Evolutionary conservation across 2,329 filamentous ascomycete species (phyloP).

Genomic region (Cercospora janseana): DNA sequence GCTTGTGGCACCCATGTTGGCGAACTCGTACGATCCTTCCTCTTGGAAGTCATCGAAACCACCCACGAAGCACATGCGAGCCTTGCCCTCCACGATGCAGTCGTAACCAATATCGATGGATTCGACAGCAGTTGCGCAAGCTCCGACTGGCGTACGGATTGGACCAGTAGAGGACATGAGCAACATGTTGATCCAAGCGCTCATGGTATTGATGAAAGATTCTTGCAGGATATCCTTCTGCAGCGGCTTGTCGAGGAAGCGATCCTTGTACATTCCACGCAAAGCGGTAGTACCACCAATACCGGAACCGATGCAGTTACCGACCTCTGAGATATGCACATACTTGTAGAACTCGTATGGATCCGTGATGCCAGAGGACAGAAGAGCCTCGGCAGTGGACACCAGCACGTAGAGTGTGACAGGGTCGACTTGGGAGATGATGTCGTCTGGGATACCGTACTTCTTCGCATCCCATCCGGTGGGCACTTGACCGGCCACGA

Average conservation of each 20-base stretch:
- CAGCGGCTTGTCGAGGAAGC: conserved; percentile 92
- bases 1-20: conserved; percentile 99
- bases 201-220: conserved; percentile 99
- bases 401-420: conserved; percentile 95
- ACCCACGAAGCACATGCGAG: conserved; percentile 93
- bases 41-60: conserved; percentile 99
- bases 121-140: conserved; percentile 95
- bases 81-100: conserved; percentile 97
- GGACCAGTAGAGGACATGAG: conserved; percentile 93
- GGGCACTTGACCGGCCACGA: conserved; percentile 94
- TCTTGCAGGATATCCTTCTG: conserved; percentile 99
- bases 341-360: conserved; percentile 99
- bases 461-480: conserved; percentile 96
- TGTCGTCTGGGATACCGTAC: conserved; percentile 95
- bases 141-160: conserved; percentile 97
- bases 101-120: conserved; percentile 97
- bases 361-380: conserved; percentile 93
- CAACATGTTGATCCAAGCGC: conserved; percentile 99
- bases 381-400: conserved; percentile 84
- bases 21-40: conserved; percentile 98
- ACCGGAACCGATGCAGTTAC: conserved; percentile 97
- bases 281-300: conserved; percentile 93
- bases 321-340: conserved; percentile 94
- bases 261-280: conserved; percentile 96
- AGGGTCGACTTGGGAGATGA: conserved; percentile 94